Percentiles rank a stretch among this genome's conserved stretches.
Conservation (phyloP, 768 basidiomycete species). For the Phylloporus sp. region DNA sequence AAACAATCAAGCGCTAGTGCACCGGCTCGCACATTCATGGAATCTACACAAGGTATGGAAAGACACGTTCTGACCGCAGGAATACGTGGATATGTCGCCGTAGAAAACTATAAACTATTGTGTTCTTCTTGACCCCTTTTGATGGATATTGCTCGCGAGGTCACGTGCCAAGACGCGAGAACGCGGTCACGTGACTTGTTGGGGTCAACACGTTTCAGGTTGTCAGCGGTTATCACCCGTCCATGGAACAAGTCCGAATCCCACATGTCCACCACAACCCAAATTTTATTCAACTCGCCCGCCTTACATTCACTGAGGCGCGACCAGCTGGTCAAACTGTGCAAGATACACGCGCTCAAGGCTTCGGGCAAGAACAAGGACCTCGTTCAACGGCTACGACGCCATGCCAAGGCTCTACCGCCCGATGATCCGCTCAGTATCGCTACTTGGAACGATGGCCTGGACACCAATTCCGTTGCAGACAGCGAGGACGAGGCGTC, state of each 20-base stretch:
- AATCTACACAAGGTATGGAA: background rate
- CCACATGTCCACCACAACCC: slow-evolving; percentile 64
- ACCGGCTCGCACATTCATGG: background rate
- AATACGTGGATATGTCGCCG: background rate
- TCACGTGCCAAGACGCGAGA: slow-evolving; percentile 13
- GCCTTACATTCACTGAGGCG: slow-evolving; percentile 81
- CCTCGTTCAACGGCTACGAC: slow-evolving; percentile 63
- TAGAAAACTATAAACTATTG: background rate
- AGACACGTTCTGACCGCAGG: background rate
- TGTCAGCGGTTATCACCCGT: background rate
- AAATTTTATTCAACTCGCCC: slow-evolving; percentile 82
- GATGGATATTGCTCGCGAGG: background rate
- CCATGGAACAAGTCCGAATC: slow-evolving; percentile 6
- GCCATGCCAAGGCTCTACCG: slow-evolving; percentile 63
- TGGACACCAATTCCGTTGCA: slow-evolving; percentile 27
- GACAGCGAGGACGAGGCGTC: slow-evolving; percentile 32
- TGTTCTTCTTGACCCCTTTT: slow-evolving; percentile 8
- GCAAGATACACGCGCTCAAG: slow-evolving; percentile 79
- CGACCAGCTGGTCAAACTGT: slow-evolving; percentile 79
- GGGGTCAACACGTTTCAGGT: slow-evolving; percentile 10
- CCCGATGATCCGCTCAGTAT: slow-evolving; percentile 53
- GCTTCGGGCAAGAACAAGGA: slow-evolving; percentile 78
- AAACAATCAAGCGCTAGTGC: slow-evolving; percentile 5
- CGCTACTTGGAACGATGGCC: slow-evolving; percentile 48
- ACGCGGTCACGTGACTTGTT: slow-evolving; percentile 20